Evolutionary conservation across 441 rosid species (phyloP), one percentile per base, ranked within the genome.

Genomic region (Brassica hybrid): DNA sequence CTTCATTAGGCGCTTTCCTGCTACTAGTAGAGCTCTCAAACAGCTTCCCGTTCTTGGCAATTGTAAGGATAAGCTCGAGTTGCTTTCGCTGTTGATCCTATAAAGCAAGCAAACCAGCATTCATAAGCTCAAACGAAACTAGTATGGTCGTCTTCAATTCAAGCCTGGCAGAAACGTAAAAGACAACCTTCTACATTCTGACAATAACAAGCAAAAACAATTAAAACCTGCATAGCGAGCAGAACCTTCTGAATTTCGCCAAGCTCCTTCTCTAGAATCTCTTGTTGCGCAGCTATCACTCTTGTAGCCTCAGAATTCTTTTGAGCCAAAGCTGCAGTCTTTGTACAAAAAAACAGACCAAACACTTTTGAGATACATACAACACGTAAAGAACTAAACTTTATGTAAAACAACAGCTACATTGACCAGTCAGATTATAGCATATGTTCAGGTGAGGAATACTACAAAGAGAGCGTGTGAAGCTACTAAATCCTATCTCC

Each of bases 181-280:
- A 30, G 21, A 38, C 38, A 32, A 67, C 34, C 54, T 17, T 58
- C 14, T 4, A 2, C 36, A 52, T 0, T 61, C 17, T 27, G 48
- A 58, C 65, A 30, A n/a, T 7, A 67, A 61, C 43, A 27, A 66
- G 18, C 58, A 52, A 6, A 32, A 17, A 8, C 5, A 34, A 3
- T 21, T 23, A n/a, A n/a, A n/a, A 90, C 99, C 96, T 90, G 99
- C 98, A 95, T 93, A 82, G 97, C 98, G 72, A 95, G 83, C 80
- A 95, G 79, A 32, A 95, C 94, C 81, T 90, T 93, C 65, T 93
- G 99, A 83, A 87, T 86, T 84, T 91, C 98, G 63, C 88, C 89
- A 66, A 95, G 89, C 86, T 95, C 98, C 84, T 88, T 91, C 74
- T 95, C 98, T 30, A 95, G 88, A 74, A 88, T 86, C 76, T 85